A percentile compares a stretch with the other conserved stretches of the same genome.
Evolutionary conservation across 2,329 filamentous ascomycete genomes (phyloP).

Genomic region (Penicillium concentricum): DNA sequence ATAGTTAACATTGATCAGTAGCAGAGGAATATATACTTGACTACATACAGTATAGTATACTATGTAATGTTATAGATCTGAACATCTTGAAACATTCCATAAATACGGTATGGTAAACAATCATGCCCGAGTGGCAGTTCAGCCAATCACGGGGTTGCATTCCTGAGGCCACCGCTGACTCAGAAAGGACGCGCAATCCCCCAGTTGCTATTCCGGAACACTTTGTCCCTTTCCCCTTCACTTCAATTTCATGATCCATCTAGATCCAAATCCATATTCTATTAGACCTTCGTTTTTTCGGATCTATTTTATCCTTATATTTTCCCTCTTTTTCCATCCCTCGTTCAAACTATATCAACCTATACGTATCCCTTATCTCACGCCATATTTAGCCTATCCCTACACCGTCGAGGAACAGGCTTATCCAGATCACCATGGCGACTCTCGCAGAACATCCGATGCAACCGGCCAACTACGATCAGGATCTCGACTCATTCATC

Average conservation of each 20-base stretch:
- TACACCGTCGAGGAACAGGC: neutral
- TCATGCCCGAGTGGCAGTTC: neutral
- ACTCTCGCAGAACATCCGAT: conserved; percentile 37
- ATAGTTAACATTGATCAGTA: neutral
- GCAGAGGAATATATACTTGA: no score
- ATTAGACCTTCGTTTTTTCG: conserved; percentile 10
- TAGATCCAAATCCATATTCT: conserved; percentile 12
- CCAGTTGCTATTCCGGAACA: conserved; percentile 19
- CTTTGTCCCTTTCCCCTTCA: conserved; percentile 15
- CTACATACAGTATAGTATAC: neutral
- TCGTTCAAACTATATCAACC: conserved; percentile 4
- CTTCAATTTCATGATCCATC: conserved; percentile 17
- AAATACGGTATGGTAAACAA: conserved; percentile 3
- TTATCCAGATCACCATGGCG: conserved; percentile 27
- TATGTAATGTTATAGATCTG: neutral
- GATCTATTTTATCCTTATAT: neutral
- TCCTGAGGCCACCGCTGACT: conserved; percentile 25
- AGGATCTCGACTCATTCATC: conserved; percentile 49
- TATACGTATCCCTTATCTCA: neutral
- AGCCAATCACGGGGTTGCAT: neutral
- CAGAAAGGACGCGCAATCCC: conserved; percentile 37
- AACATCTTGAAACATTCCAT: neutral
- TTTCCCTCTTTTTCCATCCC: conserved; percentile 5
- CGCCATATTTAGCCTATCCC: neutral
- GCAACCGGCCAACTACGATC: conserved; percentile 39